A percentile compares a stretch with the other conserved stretches of the same genome.
phyloP scores from a whole-genome alignment of 176 grass and related monocot species.

The Urochloa ruziziensis region DNA sequence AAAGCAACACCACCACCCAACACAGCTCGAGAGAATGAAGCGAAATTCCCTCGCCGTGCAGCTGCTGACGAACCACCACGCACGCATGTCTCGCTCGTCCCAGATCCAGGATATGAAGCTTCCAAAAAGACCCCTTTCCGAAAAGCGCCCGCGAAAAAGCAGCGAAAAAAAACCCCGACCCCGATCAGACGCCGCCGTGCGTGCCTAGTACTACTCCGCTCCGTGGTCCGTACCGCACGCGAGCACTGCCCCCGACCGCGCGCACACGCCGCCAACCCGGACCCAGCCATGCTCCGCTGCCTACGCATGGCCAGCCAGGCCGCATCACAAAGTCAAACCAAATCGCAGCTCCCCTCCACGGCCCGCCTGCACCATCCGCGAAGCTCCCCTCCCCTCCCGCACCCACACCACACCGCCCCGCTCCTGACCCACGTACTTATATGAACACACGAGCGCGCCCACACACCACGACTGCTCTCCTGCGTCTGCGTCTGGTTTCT shows the following conservation, averaged over 20 bases:
- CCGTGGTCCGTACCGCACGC: not conserved
- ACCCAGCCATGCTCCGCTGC: constrained; percentile 31
- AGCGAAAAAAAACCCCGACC: not conserved
- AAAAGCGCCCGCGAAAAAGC: not conserved
- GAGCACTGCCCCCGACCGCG: constrained; percentile 3
- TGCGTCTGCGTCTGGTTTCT: not conserved
- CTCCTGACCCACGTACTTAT: constrained; percentile 20
- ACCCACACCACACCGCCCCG: not conserved
- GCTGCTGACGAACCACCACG: constrained; percentile 1
- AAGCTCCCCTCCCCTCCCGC: not conserved
- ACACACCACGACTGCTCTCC: not conserved
- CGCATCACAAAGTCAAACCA: not conserved
- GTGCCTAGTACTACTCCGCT: not conserved
- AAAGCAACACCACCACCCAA: not conserved
- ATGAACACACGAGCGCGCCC: not conserved
- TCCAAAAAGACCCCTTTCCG: constrained; percentile 44
- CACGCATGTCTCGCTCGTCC: not conserved
- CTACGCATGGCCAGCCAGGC: constrained; percentile 26
- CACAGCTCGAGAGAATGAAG: constrained; percentile 4
- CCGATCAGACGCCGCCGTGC: constrained; percentile 3
- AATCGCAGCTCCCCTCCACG: constrained; percentile 32
- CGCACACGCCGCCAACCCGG: constrained; percentile 42
- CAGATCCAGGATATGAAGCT: constrained; percentile 35
- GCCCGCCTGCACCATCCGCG: constrained; percentile 31
- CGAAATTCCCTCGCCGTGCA: constrained; percentile 34